phyloP scores from a whole-genome alignment of 805 yeast genomes.

The Yarrowia hollandica region DNA sequence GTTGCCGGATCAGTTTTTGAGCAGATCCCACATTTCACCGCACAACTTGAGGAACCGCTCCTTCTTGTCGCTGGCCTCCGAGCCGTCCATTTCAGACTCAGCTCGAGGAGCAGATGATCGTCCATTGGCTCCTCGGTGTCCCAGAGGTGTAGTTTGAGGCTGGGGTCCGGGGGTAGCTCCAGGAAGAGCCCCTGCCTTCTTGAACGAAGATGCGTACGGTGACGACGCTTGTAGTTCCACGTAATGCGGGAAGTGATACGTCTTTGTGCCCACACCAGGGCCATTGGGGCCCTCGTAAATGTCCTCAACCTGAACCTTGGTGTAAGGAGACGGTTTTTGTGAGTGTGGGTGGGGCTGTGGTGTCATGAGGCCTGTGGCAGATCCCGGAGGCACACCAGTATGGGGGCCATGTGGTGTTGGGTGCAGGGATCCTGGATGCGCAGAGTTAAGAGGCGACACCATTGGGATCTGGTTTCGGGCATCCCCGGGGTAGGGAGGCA shows the following conservation, averaged over 20 bases:
- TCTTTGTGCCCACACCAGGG: constrained; percentile 6
- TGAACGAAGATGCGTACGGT: constrained; percentile 26
- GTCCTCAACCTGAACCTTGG: constrained; percentile 29
- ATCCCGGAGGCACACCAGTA: constrained; percentile 2
- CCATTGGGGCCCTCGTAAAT: constrained; percentile 25
- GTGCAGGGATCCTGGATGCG: neutral
- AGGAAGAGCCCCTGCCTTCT: constrained; percentile 6
- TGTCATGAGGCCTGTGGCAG: constrained; percentile 18
- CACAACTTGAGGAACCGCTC: constrained; percentile 39
- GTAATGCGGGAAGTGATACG: constrained; percentile 27
- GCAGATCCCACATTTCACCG: constrained; percentile 40
- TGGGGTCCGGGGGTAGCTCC: neutral
- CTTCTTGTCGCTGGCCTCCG: constrained; percentile 31
- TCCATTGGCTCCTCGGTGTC: neutral
- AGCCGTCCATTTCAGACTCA: neutral
- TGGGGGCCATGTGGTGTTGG: constrained; percentile 6
- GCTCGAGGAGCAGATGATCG: neutral
- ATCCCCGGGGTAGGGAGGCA: constrained; percentile 13
- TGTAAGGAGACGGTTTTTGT: constrained; percentile 22
- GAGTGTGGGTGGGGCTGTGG: constrained; percentile 25
- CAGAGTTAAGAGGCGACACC: constrained; percentile 20
- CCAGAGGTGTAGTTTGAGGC: neutral
- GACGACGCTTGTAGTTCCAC: constrained; percentile 27
- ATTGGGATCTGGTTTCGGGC: constrained; percentile 13
- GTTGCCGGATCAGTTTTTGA: constrained; percentile 28